Conservation (phyloP, 306 rosid genomes). For the Geum urbanum region DNA sequence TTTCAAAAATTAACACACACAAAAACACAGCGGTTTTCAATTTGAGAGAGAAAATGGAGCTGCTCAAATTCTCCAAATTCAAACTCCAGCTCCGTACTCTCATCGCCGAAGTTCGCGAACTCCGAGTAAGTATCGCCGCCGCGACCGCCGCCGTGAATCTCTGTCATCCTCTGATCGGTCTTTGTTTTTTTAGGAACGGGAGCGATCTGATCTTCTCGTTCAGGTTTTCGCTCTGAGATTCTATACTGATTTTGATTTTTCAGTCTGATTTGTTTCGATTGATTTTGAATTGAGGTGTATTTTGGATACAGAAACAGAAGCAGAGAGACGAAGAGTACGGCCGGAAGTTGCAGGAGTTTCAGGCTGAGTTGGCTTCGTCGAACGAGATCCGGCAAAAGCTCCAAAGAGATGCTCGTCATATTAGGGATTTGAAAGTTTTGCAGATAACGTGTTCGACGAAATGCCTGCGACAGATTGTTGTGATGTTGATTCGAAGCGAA, state of each 20-base stretch:
- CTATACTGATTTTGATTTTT: background rate
- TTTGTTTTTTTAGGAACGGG: constrained; percentile 54
- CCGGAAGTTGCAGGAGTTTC: constrained; percentile 56
- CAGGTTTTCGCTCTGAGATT: constrained; percentile 39
- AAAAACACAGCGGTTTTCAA: background rate
- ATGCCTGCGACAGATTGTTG: background rate
- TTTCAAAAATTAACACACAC: background rate
- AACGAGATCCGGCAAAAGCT: constrained; percentile 52
- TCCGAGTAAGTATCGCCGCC: constrained; percentile 40
- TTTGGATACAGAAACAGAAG: constrained; percentile 56
- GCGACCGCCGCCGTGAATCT: constrained; percentile 1
- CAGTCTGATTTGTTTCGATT: background rate
- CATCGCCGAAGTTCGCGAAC: constrained; percentile 60
- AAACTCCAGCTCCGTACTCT: constrained; percentile 66
- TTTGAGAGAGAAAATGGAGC: constrained; percentile 49
- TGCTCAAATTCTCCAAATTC: constrained; percentile 68
- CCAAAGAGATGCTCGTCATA: constrained; percentile 46
- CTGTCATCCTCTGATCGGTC: constrained; percentile 9
- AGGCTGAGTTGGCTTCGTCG: constrained; percentile 45
- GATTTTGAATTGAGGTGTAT: constrained; percentile 6
- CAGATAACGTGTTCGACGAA: background rate
- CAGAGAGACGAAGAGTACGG: constrained; percentile 56
- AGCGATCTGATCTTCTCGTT: constrained; percentile 41
- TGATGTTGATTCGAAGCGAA: background rate
- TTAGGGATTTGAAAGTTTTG: background rate